These are phyloP conservation scores for Calonectria pseudoturangicola DNA, from an alignment of 2,329 filamentous ascomycete species.

Conservation along the genomic window DNA sequence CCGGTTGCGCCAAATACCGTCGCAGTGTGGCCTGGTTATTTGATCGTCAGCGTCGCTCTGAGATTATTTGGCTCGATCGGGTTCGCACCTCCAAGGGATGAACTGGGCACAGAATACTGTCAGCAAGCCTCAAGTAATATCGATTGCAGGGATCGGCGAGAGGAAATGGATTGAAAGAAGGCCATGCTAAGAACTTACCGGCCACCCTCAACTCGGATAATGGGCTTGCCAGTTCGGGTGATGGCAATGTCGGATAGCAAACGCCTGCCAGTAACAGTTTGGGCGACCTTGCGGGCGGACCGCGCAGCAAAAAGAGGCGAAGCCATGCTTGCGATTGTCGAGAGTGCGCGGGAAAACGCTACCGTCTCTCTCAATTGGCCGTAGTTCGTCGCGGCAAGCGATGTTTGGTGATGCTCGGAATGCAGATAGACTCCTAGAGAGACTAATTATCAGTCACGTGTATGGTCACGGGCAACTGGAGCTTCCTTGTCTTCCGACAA, in stretches of 20 bases:
- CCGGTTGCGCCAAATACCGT: constrained; percentile 99
- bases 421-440: constrained; percentile 51
- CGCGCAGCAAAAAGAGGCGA: constrained; percentile 74
- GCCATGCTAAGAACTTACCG: constrained; percentile 74
- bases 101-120: constrained; percentile 72
- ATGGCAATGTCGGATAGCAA: constrained; percentile 89
- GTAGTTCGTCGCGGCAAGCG: constrained; percentile 49
- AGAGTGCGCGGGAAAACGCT: constrained; percentile 56
- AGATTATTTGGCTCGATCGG: constrained; percentile 38
- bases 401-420: constrained; percentile 52
- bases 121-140: constrained; percentile 55
- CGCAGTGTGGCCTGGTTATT: constrained; percentile 86
- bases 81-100: constrained; percentile 86
- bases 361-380: constrained; percentile 58
- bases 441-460: constrained; percentile 55
- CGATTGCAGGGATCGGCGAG: background rate
- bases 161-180: background rate
- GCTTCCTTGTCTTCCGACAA: constrained; percentile 19
- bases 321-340: constrained; percentile 68
- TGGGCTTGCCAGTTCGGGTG: constrained; percentile 96
- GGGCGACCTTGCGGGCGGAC: constrained; percentile 68
- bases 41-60: constrained; percentile 54
- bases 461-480: constrained; percentile 48
- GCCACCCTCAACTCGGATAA: constrained; percentile 91
- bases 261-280: constrained; percentile 70